Conservation (phyloP, 305 asterid species). For the Fraxinus floribunda region DNA sequence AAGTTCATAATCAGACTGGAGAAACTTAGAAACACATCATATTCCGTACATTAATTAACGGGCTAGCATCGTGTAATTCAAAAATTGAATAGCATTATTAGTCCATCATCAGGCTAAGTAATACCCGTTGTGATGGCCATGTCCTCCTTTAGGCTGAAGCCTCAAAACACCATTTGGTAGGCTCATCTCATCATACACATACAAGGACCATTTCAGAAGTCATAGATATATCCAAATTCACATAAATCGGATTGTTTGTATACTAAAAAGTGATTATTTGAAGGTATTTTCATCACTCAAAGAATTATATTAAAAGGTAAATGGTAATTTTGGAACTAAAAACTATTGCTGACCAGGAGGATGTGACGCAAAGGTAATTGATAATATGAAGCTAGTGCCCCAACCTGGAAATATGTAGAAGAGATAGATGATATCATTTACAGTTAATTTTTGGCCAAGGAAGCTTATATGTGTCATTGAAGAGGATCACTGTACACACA, state of each 20-base stretch:
- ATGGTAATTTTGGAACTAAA: neutral
- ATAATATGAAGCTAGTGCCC: constrained; percentile 92
- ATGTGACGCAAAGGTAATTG: constrained; percentile 95
- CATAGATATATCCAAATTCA: constrained; percentile 1
- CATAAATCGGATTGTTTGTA: neutral
- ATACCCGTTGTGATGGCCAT: constrained; percentile 95
- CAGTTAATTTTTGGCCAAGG: neutral
- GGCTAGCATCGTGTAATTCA: neutral
- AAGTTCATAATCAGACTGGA: neutral
- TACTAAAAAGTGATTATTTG: neutral
- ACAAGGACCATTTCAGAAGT: constrained; percentile 4
- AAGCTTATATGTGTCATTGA: neutral
- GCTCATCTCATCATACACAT: constrained; percentile 94
- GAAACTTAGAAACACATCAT: neutral
- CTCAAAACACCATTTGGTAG: constrained; percentile 91
- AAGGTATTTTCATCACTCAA: neutral
- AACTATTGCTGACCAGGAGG: constrained; percentile 56
- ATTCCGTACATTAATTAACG: neutral
- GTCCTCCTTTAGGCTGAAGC: constrained; percentile 96
- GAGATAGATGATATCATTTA: neutral
- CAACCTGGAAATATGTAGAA: constrained; percentile 51
- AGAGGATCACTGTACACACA: neutral
- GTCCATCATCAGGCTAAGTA: constrained; percentile 9
- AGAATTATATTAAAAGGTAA: neutral
- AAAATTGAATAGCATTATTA: neutral